These are phyloP conservation scores for Pleurotus platypus DNA, from an alignment of 768 basidiomycete species.

Conservation along the genomic window DNA sequence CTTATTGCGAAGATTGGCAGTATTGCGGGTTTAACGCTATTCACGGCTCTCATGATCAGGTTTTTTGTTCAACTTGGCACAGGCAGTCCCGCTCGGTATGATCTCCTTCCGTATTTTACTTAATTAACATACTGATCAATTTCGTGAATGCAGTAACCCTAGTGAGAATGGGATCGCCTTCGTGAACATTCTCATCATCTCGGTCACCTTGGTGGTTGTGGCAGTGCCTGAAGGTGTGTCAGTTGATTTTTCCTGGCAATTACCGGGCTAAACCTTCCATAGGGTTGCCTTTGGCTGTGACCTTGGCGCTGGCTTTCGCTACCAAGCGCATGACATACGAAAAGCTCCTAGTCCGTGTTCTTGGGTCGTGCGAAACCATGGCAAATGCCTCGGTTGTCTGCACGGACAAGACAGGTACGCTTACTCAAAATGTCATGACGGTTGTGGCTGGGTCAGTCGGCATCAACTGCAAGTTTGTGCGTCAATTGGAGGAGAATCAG, in stretches of 20 bases:
- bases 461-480: constrained; percentile 92
- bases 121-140: too few relatives aligned
- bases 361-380: constrained; percentile 98
- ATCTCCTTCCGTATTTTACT: neutral
- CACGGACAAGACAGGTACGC: constrained; percentile 95
- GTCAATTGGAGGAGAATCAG: constrained; percentile 39
- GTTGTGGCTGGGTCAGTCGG: constrained; percentile 96
- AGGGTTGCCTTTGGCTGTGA: constrained; percentile 87
- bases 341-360: constrained; percentile 91
- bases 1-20: constrained; percentile 92
- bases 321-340: constrained; percentile 98
- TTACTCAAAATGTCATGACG: constrained; percentile 93
- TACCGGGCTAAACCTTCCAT: constrained; percentile 4
- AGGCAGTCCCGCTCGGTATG: constrained; percentile 50
- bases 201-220: constrained; percentile 73
- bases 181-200: constrained; percentile 89
- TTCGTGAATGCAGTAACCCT: constrained; percentile 43
- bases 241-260: neutral
- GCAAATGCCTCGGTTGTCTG: constrained; percentile 95
- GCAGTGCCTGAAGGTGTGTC: constrained; percentile 43
- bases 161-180: constrained; percentile 87
- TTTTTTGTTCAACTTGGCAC: constrained; percentile 88
- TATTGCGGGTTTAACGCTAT: constrained; percentile 76
- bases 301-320: constrained; percentile 90
- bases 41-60: constrained; percentile 83